Base-by-base conservation (phyloP, 441 rosid genomes). In the Arabidopsis lyrata region DNA sequence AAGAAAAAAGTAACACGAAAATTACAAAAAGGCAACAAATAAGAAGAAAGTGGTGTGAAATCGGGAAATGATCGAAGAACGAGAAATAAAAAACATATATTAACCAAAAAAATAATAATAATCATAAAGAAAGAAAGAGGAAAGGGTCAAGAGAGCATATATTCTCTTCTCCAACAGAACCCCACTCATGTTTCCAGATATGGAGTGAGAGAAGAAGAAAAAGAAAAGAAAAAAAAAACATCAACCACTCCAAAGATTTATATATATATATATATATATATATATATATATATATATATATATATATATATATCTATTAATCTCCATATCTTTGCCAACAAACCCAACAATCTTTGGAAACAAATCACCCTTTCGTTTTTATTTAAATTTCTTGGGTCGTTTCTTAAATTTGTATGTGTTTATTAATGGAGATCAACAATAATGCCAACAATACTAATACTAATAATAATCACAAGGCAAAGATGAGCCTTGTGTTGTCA, bases 171-270 rank as follows among this genome's bases (percentile, higher is more conserved):
- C 72, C 82, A 85, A 82, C 86, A 75, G 77, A 79, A 72, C 90
- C 97, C 96, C 91, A 87, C 95, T 78, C 65, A 73, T 89, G 95
- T 88, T 90, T 88, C 93, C 95, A 73, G 93, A 86, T 87, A 89
- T 85, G 94, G 97, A 83, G 91, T 89, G 90, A 81, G 81, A 83
- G 79, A 83, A 80, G 69, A 80, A 80, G 81, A 22, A 54, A 16
- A 22, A 22, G 5, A 53, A 41, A 48, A 71, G 32, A 29, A 13
- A 55, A 53, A 34, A 15, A 56, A 42, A 72, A 66, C 50, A 77
- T 66, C 68, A 66, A 72, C 77, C 69, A 72, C 76, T 66, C 77
- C 87, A 85, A 47, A 77, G 13, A 82, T 83, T 56, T 71, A 57
- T 49, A 44, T 63, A 44, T 54, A 58, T 49, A 61, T 53, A 66